Evolutionary conservation across 2,329 filamentous ascomycete genomes (phyloP), one percentile per base, ranked within the genome.

Genomic region (Ceratocystis lukuohia): DNA sequence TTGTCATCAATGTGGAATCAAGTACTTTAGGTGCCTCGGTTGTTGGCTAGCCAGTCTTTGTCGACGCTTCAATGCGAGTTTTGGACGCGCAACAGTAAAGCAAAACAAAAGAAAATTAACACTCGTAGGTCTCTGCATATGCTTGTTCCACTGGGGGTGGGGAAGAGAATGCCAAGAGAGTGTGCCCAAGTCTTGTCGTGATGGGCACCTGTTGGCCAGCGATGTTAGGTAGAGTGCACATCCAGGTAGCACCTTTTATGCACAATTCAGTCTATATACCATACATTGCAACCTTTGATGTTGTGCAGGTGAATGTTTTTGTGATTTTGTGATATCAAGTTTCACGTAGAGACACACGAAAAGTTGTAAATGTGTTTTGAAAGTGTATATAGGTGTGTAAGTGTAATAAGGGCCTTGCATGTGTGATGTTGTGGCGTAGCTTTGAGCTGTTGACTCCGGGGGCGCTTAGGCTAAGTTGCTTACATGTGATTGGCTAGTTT

Each of bases 401-500:
- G 33, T 37, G 33, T 37, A 10, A 37, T 37, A 25, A 8, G 20
- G 48, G 48, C 20, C 25, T 5, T 57, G 33, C 37, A 62, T 62
- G 33, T n/a, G 48, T 62, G 33, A 3, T 63, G 45, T 50, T 20
- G 4, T 63, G 61, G 61, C 44, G 44, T 63, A 48, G 44, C 25
- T 15, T 62, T 22, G 7, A 61, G 22, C 33, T 50, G 17, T 50
- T 33, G 25, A n/a, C 61, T 37, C 0, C 44, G n/a, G 22, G 25
- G 61, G 61, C 61, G 61, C 61, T 63, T 63, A 63, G 45, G 41
- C 17, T 48, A 17, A 5, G 10, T 20, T 15, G 61, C 61, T 63
- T 63, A 63, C 61, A 63, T 48, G 61, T 63, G 61, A 63, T 63
- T 63, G 61, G 61, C 15, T 22, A 10, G 7, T 46, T 63, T 17